phyloP scores from a whole-genome alignment of 495 filamentous ascomycete genomes.

The Terfezia claveryi region DNA sequence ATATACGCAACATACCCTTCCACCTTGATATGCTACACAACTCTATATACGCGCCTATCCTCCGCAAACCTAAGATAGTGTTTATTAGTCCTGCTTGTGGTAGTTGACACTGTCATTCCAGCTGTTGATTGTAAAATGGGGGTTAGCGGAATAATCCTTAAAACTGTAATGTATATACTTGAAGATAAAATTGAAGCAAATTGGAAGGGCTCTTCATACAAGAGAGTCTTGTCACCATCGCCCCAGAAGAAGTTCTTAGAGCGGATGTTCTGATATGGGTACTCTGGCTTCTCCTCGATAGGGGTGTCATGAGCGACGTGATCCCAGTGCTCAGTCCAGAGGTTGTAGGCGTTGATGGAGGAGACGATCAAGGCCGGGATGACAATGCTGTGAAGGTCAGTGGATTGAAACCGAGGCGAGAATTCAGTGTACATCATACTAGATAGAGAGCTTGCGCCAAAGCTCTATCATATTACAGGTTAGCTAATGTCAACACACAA shows the following conservation, averaged over 20 bases:
- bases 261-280: conserved; percentile 86
- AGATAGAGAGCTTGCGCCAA: conserved; percentile 85
- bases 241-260: conserved; percentile 80
- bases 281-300: conserved; percentile 70
- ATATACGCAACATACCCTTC: too few relatives aligned
- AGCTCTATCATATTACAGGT: conserved; percentile 35
- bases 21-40: too few relatives aligned
- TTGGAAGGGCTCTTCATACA: conserved; percentile 25
- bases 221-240: conserved; percentile 64
- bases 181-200: conserved; percentile 1
- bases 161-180: conserved; percentile 73
- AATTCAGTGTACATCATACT: conserved; percentile 31
- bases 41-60: too few relatives aligned
- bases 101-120: conserved; percentile 93
- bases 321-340: conserved; percentile 92
- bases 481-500: conserved; percentile 1
- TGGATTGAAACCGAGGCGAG: background rate
- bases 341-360: conserved; percentile 56
- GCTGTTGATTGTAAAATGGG: conserved; percentile 26
- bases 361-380: conserved; percentile 48
- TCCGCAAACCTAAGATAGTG: background rate
- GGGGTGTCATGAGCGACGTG: conserved; percentile 72
- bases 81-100: conserved; percentile 57
- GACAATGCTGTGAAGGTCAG: conserved; percentile 30
- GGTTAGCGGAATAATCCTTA: conserved; percentile 27